These are phyloP conservation scores for Podospora pseudoanserina DNA, from an alignment of 495 filamentous ascomycete genomes.

Conservation along the genomic window DNA sequence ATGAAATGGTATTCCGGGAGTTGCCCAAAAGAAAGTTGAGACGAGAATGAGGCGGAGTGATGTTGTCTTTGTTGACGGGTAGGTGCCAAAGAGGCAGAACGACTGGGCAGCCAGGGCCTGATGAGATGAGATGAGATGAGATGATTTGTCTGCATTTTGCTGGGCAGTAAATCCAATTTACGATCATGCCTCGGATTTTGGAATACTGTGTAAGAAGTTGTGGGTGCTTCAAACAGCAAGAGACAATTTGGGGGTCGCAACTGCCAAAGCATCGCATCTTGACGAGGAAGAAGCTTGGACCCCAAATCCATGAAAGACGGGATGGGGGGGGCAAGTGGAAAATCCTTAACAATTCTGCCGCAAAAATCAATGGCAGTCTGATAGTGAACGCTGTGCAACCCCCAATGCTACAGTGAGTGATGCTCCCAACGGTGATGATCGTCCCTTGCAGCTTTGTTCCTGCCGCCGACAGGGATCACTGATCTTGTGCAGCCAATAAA, in stretches of 20 bases:
- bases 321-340: background rate
- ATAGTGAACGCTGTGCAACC: background rate
- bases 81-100: no score
- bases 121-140: background rate
- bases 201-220: background rate
- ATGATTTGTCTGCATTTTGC: background rate
- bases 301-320: background rate
- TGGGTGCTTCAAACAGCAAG: background rate
- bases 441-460: slow-evolving; percentile 20
- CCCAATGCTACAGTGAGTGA: slow-evolving; percentile 4
- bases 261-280: background rate
- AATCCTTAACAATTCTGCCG: background rate
- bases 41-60: background rate
- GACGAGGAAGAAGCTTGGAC: background rate
- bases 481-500: background rate
- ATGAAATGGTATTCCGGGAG: background rate
- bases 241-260: background rate
- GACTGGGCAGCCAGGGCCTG: no score
- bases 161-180: no score
- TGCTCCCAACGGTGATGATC: slow-evolving; percentile 12
- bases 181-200: no score
- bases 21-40: background rate
- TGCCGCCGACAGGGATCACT: slow-evolving; percentile 9
- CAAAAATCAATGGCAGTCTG: background rate
- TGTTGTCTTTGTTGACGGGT: background rate